These are phyloP conservation scores for Henckelia pumila DNA, from an alignment of 257 asterid species.

Conservation along the genomic window DNA sequence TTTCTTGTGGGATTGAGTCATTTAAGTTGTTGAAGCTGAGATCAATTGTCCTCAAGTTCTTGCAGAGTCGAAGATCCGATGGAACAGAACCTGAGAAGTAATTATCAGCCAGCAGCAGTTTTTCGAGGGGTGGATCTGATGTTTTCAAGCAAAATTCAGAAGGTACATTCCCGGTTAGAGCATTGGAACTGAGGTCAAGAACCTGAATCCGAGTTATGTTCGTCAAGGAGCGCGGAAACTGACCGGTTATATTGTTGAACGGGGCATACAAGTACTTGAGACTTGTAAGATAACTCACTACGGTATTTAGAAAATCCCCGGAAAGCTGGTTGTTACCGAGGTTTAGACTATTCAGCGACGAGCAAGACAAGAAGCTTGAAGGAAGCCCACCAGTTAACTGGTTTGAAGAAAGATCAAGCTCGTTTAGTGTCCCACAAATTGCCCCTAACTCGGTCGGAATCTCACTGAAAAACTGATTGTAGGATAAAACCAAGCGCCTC, in stretches of 20 bases:
- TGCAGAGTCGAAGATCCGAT: slow-evolving; percentile 57
- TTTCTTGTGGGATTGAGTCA: slow-evolving; percentile 59
- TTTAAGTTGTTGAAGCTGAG: slow-evolving; percentile 72
- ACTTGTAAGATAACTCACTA: slow-evolving; percentile 59
- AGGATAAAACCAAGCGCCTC: slow-evolving; percentile 48
- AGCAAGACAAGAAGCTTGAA: slow-evolving; percentile 43
- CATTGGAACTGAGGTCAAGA: slow-evolving; percentile 78
- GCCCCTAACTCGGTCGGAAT: slow-evolving; percentile 60
- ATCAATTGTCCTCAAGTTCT: slow-evolving; percentile 55
- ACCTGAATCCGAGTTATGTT: slow-evolving; percentile 60
- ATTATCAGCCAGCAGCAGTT: slow-evolving; percentile 60
- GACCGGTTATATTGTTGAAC: slow-evolving; percentile 72
- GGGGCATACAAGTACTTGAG: slow-evolving; percentile 50
- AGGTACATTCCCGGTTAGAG: slow-evolving; percentile 66
- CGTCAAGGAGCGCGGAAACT: slow-evolving; percentile 54
- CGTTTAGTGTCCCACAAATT: slow-evolving; percentile 52
- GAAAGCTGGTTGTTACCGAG: slow-evolving; percentile 76
- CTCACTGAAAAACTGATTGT: slow-evolving; percentile 57
- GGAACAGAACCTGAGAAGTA: slow-evolving; percentile 66
- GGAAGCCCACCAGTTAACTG: slow-evolving; percentile 67
- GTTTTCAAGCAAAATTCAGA: slow-evolving; percentile 48
- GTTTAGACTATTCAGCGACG: slow-evolving; percentile 54
- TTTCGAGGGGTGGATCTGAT: slow-evolving; percentile 48
- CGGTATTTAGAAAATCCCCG: slow-evolving; percentile 58
- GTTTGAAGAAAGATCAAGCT: slow-evolving; percentile 78